Percentiles rank a stretch among this genome's conserved stretches.
Conservation (phyloP, 495 filamentous ascomycete genomes). For the Podospora anserina region DNA sequence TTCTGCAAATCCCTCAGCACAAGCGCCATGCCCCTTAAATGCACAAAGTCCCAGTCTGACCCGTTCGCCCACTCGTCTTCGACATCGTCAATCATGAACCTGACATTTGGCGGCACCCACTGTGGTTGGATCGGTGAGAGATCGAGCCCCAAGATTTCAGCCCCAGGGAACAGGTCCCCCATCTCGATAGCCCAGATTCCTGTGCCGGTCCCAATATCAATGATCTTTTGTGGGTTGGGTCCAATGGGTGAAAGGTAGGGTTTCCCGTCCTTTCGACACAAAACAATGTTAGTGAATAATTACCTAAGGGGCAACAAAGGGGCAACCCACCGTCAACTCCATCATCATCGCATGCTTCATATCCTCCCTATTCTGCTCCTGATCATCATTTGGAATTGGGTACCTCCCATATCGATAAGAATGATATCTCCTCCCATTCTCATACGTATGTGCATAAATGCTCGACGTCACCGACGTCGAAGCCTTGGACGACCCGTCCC, state of each 20-base stretch:
- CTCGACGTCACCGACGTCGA: slow-evolving; percentile 43
- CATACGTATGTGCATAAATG: slow-evolving; percentile 41
- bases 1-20: slow-evolving; percentile 23
- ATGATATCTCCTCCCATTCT: slow-evolving; percentile 59
- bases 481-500: slow-evolving; percentile 23
- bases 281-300: not conserved
- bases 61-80: slow-evolving; percentile 40
- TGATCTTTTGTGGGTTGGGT: slow-evolving; percentile 39
- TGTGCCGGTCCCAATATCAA: slow-evolving; percentile 55
- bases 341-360: slow-evolving; percentile 41
- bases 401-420: slow-evolving; percentile 54
- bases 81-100: slow-evolving; percentile 45
- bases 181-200: slow-evolving; percentile 50
- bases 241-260: slow-evolving; percentile 43
- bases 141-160: slow-evolving; percentile 35
- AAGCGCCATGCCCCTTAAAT: slow-evolving; percentile 35
- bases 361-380: slow-evolving; percentile 46
- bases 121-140: slow-evolving; percentile 42
- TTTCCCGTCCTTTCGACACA: slow-evolving; percentile 32
- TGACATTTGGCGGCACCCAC: slow-evolving; percentile 40
- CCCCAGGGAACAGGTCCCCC: slow-evolving; percentile 39
- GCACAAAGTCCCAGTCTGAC: slow-evolving; percentile 38
- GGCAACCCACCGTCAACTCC: slow-evolving; percentile 17
- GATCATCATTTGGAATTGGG: slow-evolving; percentile 54
- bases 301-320: too few species aligned